Percentiles rank a stretch among this genome's conserved stretches.
Evolutionary conservation across 1,284 basidiomycete genomes (phyloP).

Genomic region (Naganishia sp.): DNA sequence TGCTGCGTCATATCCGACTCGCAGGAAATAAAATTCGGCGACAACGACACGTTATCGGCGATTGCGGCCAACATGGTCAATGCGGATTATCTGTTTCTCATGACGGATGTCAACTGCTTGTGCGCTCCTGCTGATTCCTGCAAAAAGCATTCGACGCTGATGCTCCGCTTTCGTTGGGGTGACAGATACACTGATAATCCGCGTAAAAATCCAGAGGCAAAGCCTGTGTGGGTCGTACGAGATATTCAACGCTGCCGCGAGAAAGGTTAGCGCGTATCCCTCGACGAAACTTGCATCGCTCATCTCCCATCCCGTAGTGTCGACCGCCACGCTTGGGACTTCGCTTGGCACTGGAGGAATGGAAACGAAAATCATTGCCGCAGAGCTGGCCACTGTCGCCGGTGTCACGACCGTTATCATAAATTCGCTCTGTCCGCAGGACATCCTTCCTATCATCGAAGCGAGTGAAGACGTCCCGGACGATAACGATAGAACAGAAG

Average conservation of each 20-base stretch:
- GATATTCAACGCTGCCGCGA: conserved; percentile 79
- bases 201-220: conserved; percentile 79
- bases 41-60: conserved; percentile 96
- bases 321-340: conserved; percentile 86
- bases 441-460: conserved; percentile 79
- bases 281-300: not conserved
- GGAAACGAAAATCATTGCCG: conserved; percentile 98
- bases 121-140: conserved; percentile 32
- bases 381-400: conserved; percentile 92
- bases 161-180: not conserved
- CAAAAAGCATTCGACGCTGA: not conserved
- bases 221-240: conserved; percentile 75
- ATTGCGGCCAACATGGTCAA: conserved; percentile 96
- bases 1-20: not conserved
- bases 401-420: conserved; percentile 93
- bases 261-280: conserved; percentile 62
- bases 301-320: conserved; percentile 61
- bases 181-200: conserved; percentile 85
- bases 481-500: conserved; percentile 37
- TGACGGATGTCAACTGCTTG: conserved; percentile 95
- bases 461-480: conserved; percentile 35
- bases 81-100: conserved; percentile 92
- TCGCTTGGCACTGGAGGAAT: conserved; percentile 96
- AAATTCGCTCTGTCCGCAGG: conserved; percentile 74
- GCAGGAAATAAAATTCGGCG: conserved; percentile 98